phyloP scores from a whole-genome alignment of 208 protist genomes.

The Trypanosoma grayi region DNA sequence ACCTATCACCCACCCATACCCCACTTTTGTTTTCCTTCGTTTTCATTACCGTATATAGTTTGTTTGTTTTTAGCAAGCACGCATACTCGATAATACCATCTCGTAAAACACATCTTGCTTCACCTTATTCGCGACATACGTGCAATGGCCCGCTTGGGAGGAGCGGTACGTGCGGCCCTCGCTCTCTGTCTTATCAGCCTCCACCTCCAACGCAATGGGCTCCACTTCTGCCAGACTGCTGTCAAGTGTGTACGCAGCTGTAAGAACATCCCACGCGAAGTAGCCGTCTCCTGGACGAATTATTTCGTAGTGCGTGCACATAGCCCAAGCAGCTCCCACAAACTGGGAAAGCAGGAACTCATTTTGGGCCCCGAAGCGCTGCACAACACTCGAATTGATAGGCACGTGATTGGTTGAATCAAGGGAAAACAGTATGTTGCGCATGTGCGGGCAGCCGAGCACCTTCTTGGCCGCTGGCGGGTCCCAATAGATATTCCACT shows the following conservation, averaged over 20 bases:
- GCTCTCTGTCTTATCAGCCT: conserved; percentile 39
- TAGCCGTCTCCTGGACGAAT: conserved; percentile 69
- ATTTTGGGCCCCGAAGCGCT: conserved; percentile 78
- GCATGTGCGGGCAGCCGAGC: conserved; percentile 48
- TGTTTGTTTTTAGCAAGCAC: conserved; percentile 20
- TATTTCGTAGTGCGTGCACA: conserved; percentile 72
- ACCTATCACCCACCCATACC: neutral
- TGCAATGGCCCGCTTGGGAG: conserved; percentile 2
- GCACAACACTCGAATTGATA: conserved; percentile 60
- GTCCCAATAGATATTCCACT: conserved; percentile 93
- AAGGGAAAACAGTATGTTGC: conserved; percentile 74
- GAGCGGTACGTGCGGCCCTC: conserved; percentile 53
- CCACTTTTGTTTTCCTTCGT: neutral
- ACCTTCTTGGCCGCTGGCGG: conserved; percentile 66
- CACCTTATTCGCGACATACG: conserved; percentile 51
- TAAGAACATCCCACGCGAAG: conserved; percentile 90
- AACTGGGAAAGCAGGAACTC: conserved; percentile 82
- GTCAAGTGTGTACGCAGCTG: conserved; percentile 77
- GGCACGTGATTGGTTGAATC: conserved; percentile 86
- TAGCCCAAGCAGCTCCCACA: conserved; percentile 75
- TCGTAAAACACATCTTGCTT: conserved; percentile 65
- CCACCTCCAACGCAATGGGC: conserved; percentile 52
- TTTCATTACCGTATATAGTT: neutral
- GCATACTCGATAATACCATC: conserved; percentile 47
- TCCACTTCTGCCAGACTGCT: conserved; percentile 42